Evolutionary conservation across 768 basidiomycete species (phyloP).

Genomic region (Dacryopinax spathularia): DNA sequence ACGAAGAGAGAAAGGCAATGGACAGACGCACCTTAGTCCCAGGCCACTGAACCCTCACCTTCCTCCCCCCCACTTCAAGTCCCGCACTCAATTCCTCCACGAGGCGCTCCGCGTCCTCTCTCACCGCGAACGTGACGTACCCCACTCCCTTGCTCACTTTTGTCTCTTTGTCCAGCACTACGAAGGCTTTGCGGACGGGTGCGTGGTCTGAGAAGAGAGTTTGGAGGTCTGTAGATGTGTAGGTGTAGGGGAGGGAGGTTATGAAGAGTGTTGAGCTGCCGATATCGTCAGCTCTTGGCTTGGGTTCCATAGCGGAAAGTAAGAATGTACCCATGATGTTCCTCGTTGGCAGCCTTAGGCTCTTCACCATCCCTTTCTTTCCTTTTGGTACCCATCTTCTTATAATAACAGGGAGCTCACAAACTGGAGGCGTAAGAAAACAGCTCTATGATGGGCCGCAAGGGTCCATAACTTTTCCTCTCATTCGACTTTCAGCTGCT

Average conservation of each 20-base stretch:
- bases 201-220: slow-evolving; percentile 92
- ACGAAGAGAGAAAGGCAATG: no score
- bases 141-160: slow-evolving; percentile 86
- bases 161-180: slow-evolving; percentile 66
- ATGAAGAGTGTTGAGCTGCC: slow-evolving; percentile 76
- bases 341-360: not conserved
- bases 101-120: slow-evolving; percentile 72
- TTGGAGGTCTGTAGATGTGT: slow-evolving; percentile 78
- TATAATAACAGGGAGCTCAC: not conserved
- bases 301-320: not conserved
- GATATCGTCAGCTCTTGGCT: not conserved
- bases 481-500: not conserved
- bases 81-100: slow-evolving; percentile 49
- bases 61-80: slow-evolving; percentile 51
- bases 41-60: slow-evolving; percentile 66
- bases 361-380: not conserved
- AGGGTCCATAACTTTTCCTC: not conserved
- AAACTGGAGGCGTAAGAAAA: not conserved
- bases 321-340: not conserved
- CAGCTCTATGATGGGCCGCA: not conserved
- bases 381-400: not conserved
- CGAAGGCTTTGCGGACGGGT: slow-evolving; percentile 84
- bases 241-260: slow-evolving; percentile 80
- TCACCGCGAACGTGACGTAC: slow-evolving; percentile 82
- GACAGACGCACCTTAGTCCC: slow-evolving; percentile 50